Evolutionary conservation across 352 stramenopile species (phyloP), one percentile per base, ranked within the genome.

Genomic region (Phytophthora quininea): DNA sequence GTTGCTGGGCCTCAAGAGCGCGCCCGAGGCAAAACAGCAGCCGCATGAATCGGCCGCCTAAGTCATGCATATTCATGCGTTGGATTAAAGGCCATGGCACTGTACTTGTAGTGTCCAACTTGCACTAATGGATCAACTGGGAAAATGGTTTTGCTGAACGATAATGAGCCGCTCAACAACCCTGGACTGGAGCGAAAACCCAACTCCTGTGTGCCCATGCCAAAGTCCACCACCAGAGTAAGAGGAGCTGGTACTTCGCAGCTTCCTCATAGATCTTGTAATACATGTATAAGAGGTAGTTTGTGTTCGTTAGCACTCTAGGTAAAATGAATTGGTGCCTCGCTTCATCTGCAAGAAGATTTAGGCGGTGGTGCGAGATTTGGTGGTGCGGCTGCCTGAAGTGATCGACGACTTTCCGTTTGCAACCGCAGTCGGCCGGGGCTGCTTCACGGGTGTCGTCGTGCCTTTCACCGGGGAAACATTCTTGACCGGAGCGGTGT

Each of bases 51-150:
- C 63, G 40, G 57, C 33, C 35, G 49, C 49, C 19, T 66, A 38
- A 68, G 40, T 24, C 12, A n/a, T 67, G 31, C 58, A 64, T 56
- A 73, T 52, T 53, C 50, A 40, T 8, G 35, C 53, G 30, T 10
- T 24, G 42, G 24, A 24, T 24, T 64, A 55, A 38, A 1, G 55
- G 33, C 50, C 35, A 35, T 43, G 37, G 40, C 15, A 32, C 43
- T 67, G n/a, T 56, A n/a, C 57, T 57, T 71, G 63, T 57, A 40
- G 35, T 57, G 56, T 66, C 54, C 43, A 59, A 60, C 45, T 33
- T 70, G 63, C 59, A 61, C 49, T 56, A 66, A 63, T 48, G 37
- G 62, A 63, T 51, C n/a, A 58, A 71, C 19, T 24, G 19, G 19
- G 0, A 40, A 40, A 40, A 40, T 40, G 35, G 10, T 40, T 40